These are phyloP conservation scores for Hydnum rufescens DNA, from an alignment of 768 basidiomycete species.

Conservation along the genomic window DNA sequence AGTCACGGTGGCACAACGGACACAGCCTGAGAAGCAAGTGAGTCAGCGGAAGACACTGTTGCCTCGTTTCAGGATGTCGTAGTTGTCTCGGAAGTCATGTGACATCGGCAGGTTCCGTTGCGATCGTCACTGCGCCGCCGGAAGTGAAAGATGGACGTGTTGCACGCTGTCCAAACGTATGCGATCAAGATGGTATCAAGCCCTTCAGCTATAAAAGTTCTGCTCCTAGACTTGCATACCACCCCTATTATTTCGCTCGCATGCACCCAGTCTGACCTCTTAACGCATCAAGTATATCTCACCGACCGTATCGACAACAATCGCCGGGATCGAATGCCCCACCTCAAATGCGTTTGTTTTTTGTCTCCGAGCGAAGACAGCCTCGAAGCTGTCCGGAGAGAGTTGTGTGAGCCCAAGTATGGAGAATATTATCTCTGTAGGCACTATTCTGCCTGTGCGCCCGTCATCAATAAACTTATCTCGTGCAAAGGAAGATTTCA, in stretches of 20 bases:
- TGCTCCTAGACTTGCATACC: slow-evolving; percentile 91
- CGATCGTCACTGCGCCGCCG: too few species aligned
- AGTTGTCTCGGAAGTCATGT: too few species aligned
- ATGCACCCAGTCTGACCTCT: slow-evolving; percentile 77
- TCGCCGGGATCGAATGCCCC: slow-evolving; percentile 76
- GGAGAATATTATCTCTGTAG: slow-evolving; percentile 98
- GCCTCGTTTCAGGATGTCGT: too few species aligned
- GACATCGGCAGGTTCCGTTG: too few species aligned
- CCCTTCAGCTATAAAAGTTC: slow-evolving; percentile 83
- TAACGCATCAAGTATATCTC: slow-evolving; percentile 92
- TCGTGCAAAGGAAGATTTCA: slow-evolving; percentile 52
- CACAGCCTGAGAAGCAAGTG: too few species aligned
- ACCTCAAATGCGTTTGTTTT: slow-evolving; percentile 95
- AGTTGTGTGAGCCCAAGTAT: slow-evolving; percentile 79
- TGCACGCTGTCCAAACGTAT: slow-evolving; percentile 90
- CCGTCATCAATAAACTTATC: background rate
- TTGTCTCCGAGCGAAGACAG: slow-evolving; percentile 67
- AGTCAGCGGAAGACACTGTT: too few species aligned
- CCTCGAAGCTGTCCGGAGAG: slow-evolving; percentile 61
- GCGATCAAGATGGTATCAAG: slow-evolving; percentile 72
- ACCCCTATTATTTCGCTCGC: slow-evolving; percentile 92
- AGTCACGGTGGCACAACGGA: too few species aligned
- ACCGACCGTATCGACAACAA: slow-evolving; percentile 95
- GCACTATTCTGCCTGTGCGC: slow-evolving; percentile 22
- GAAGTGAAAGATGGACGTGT: slow-evolving; percentile 95